Percentiles rank a stretch among this genome's conserved stretches.
Evolutionary conservation across 2,329 filamentous ascomycete genomes (phyloP).

Genomic region (Colletotrichum musae): DNA sequence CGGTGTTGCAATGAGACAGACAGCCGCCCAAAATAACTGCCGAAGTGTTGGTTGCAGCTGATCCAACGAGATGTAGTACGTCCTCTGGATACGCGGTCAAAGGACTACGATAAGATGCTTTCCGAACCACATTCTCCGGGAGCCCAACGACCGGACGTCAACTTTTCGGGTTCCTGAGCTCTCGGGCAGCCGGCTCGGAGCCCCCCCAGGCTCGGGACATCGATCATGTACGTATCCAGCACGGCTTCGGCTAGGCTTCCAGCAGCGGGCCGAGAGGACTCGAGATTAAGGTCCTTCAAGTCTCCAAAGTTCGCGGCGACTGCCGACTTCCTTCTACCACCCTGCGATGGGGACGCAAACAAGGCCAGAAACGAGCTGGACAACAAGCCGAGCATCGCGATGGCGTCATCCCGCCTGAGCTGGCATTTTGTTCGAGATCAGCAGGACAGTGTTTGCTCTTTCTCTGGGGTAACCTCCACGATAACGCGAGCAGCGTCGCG

Average conservation of each 20-base stretch:
- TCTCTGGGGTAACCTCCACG: not conserved
- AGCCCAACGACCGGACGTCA: too few relatives aligned
- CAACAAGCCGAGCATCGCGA: not conserved
- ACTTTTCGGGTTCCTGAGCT: not conserved
- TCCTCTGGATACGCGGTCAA: too few relatives aligned
- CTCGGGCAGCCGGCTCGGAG: not conserved
- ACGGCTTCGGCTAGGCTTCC: slow-evolving; percentile 1
- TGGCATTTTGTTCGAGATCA: not conserved
- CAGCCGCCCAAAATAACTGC: too few relatives aligned
- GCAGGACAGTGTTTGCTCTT: not conserved
- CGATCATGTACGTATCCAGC: slow-evolving; percentile 1
- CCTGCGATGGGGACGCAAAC: not conserved
- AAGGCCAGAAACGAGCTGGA: not conserved
- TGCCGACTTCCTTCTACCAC: not conserved
- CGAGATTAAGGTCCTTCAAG: not conserved
- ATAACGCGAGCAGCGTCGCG: not conserved
- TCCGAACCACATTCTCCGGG: too few relatives aligned
- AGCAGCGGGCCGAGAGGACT: slow-evolving; percentile 18
- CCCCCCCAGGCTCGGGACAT: not conserved
- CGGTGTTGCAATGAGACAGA: too few relatives aligned
- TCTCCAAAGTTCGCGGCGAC: not conserved
- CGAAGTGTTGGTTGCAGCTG: too few relatives aligned
- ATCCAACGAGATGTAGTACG: too few relatives aligned
- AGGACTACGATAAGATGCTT: too few relatives aligned
- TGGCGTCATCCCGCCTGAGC: not conserved